Base-by-base conservation (phyloP, 495 filamentous ascomycete species). In the Lepraria neglecta region DNA sequence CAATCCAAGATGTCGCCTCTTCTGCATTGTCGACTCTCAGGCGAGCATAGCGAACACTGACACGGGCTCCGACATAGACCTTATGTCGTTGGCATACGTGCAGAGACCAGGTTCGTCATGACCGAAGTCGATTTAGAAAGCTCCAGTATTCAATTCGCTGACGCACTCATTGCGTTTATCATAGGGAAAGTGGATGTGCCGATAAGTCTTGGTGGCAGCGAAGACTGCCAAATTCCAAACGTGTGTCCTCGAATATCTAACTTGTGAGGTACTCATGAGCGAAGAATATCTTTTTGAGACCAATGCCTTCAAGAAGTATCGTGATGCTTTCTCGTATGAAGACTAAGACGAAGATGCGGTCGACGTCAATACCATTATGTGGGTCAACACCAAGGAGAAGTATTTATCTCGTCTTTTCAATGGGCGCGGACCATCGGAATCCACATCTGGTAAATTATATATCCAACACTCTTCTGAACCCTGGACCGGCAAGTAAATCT, bases 141-240 rank as follows among this genome's bases (percentile, higher is more conserved):
- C 24, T 52, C 42, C 10, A 35, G 28, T 4, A 30, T 65, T 33
- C 59, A 62, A 30, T 63, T 62, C 44, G 63, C 59, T 14, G 63
- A 58, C 33, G 51, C 27, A 10, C 58, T 48, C 21, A 50, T 40
- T n/a, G 38, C 62, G 3, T 15, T 27, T 21, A 31, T 48, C n/a
- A 21, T 45, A 27, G 62, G 57, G 12, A 38, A 64, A 54, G 33
- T 60, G 17, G 43, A 47, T 56, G 17, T 61, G 17, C 33, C n/a
- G 15, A 55, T 64, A 30, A 17, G 10, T 30, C 42, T 54, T 5
- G 28, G 56, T 17, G 31, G 15, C 21, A 19, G 21, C 31, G 45
- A 24, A 28, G 28, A 15, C 27, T 47, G 17, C 15, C 0, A 19
- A 59, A 21, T 31, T 15, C 3, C 17, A 11, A 27, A 14, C 3